phyloP scores from a whole-genome alignment of 2,329 filamentous ascomycete genomes.

The Phyllosticta citriasiana region DNA sequence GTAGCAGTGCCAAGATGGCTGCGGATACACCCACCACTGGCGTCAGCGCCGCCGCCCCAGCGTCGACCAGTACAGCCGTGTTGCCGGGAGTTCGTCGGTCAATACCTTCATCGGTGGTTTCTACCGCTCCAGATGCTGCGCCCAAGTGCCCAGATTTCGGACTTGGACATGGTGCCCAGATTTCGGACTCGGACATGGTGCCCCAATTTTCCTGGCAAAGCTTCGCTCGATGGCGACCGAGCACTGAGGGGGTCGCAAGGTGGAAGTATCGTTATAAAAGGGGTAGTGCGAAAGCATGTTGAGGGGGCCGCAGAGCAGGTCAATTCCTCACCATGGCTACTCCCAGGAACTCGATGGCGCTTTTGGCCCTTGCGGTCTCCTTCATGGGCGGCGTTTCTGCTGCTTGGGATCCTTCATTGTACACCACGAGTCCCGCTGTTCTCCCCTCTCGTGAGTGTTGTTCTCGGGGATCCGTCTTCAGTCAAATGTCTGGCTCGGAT shows the following conservation, averaged over 20 bases:
- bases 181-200: neutral
- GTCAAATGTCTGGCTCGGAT: neutral
- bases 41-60: neutral
- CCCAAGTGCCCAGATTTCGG: neutral
- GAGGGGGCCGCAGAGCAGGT: conserved; percentile 1
- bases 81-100: neutral
- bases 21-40: neutral
- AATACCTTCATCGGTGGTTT: neutral
- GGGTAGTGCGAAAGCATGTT: neutral
- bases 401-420: conserved; percentile 8
- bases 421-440: conserved; percentile 2
- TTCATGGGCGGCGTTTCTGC: neutral
- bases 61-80: neutral
- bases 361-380: conserved; percentile 4
- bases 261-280: neutral
- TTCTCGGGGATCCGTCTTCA: too few species aligned
- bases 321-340: conserved; percentile 4
- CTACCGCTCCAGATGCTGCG: neutral
- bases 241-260: neutral
- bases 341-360: conserved; percentile 6
- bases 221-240: neutral
- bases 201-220: neutral
- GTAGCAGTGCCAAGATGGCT: neutral
- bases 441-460: conserved; percentile 5
- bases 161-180: neutral